Evolutionary conservation across 1,139 yeast genomes (phyloP), one percentile per base, ranked within the genome.

Genomic region (Taiozyma sp.): DNA sequence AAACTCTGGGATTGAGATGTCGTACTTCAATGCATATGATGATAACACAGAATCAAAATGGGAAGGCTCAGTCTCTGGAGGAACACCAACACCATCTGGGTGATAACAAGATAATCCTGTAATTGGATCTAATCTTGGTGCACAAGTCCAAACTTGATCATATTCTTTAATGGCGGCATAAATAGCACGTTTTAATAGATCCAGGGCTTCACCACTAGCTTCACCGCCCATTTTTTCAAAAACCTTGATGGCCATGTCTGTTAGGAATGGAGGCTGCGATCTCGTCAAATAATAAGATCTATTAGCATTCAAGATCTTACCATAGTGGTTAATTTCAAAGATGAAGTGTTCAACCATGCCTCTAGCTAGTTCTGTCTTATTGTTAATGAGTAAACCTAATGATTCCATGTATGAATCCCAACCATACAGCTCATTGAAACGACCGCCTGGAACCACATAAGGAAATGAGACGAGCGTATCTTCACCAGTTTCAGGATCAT

Each of bases 331-430:
- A 63, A 93, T 91, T 65, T 95, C 97, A 69, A 86, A 93, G 53
- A 91, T 84, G 66, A 91, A 92, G 69, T 93, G 92, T 64, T 87
- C 93, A 12, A 93, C 90, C 95, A 93, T 90, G 1, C 96, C 97
- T 59, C 85, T 76, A 9, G 97, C 95, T 43, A 92, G 75, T 40
- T 84, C 87, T 4, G 76, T 63, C 10, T 82, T 75, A 29, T 80
- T 84, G 62, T 88, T 89, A 16, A 81, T 78, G 43, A 93, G 68
- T 48, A 93, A 74, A 1, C 99, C 99, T 34, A 92, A 70, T 0
- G 96, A 81, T 65, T 87, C 93, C 86, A 95, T 87, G 66, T 93
- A 93, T 2, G 97, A 90, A 68, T 93, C 99, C 99, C 99, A 93
- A 9, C 99, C 99, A 64, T 93, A 93, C 51, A 91, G 78, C 69